These are phyloP conservation scores for Tetrapisispora taiwanensis DNA, from an alignment of 805 yeast species.

Conservation along the genomic window DNA sequence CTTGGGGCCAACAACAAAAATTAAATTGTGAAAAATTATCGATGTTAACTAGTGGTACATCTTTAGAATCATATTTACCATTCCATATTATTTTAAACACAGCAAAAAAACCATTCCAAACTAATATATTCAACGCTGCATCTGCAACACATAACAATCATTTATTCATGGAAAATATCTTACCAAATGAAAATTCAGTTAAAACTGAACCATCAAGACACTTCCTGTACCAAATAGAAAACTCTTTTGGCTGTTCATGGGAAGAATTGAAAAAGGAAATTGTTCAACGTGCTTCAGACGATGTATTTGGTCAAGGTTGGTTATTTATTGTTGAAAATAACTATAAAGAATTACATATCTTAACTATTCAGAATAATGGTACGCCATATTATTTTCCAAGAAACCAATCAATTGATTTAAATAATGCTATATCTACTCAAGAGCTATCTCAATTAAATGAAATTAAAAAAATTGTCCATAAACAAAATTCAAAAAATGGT, in stretches of 20 bases:
- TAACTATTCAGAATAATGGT: slow-evolving; percentile 61
- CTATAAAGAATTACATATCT: slow-evolving; percentile 46
- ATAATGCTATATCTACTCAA: slow-evolving; percentile 53
- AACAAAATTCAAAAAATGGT: slow-evolving; percentile 2
- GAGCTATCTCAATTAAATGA: slow-evolving; percentile 39
- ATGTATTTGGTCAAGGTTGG: slow-evolving; percentile 57
- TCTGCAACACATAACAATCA: slow-evolving; percentile 91
- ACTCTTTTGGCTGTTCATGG: slow-evolving; percentile 27
- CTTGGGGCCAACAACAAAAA: slow-evolving; percentile 77
- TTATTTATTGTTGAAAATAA: slow-evolving; percentile 56
- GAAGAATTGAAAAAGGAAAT: slow-evolving; percentile 44
- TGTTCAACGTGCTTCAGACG: slow-evolving; percentile 39
- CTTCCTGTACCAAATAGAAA: slow-evolving; percentile 29
- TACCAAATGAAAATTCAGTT: slow-evolving; percentile 11
- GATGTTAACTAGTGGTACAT: slow-evolving; percentile 64
- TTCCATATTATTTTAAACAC: slow-evolving; percentile 59
- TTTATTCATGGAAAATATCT: slow-evolving; percentile 58
- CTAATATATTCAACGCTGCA: slow-evolving; percentile 72
- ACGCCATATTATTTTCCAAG: slow-evolving; percentile 63
- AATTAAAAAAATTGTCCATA: slow-evolving; percentile 33
- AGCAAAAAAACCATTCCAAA: slow-evolving; percentile 53
- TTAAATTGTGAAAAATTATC: slow-evolving; percentile 51
- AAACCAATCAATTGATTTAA: slow-evolving; percentile 66
- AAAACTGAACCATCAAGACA: slow-evolving; percentile 30
- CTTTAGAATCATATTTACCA: slow-evolving; percentile 65